A percentile compares a stretch with the other conserved stretches of the same genome.
phyloP scores from a whole-genome alignment of 352 stramenopile species.

The Phytophthora tentaculata region DNA sequence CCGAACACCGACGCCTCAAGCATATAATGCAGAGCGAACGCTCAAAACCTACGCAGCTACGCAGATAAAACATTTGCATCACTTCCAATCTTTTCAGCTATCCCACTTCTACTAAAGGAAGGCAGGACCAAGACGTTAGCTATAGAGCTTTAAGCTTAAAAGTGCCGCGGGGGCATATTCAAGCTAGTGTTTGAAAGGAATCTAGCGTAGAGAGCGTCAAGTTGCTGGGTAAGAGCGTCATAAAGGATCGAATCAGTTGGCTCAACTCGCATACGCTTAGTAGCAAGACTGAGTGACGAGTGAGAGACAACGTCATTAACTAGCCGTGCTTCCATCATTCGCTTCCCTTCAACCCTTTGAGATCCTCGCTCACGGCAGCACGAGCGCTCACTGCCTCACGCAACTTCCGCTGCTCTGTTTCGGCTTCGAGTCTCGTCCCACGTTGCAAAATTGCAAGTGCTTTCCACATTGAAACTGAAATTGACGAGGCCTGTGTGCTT shows the following conservation, averaged over 20 bases:
- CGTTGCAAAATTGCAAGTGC: slow-evolving; percentile 16
- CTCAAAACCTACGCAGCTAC: no score
- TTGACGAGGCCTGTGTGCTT: no score
- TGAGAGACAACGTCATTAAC: not conserved
- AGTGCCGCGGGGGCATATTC: no score
- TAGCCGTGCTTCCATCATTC: slow-evolving; percentile 1
- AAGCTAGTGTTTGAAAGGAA: no score
- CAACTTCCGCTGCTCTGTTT: slow-evolving; percentile 16
- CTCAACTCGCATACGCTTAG: not conserved
- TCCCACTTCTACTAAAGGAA: no score
- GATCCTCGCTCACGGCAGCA: slow-evolving; percentile 11
- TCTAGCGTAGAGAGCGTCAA: slow-evolving; percentile 13
- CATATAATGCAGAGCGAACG: no score
- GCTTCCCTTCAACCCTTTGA: slow-evolving; percentile 9
- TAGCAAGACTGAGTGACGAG: not conserved
- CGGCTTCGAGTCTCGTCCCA: slow-evolving; percentile 7
- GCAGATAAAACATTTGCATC: no score
- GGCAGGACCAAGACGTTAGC: no score
- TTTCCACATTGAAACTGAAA: slow-evolving; percentile 20
- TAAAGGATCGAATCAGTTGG: slow-evolving; percentile 7
- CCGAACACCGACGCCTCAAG: no score
- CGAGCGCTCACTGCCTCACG: slow-evolving; percentile 1
- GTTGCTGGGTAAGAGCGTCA: slow-evolving; percentile 8
- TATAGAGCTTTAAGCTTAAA: no score
- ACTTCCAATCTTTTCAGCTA: no score